These are phyloP conservation scores for Nitzschia sp. DNA, from an alignment of 108 stramenopile species.

Conservation along the genomic window DNA sequence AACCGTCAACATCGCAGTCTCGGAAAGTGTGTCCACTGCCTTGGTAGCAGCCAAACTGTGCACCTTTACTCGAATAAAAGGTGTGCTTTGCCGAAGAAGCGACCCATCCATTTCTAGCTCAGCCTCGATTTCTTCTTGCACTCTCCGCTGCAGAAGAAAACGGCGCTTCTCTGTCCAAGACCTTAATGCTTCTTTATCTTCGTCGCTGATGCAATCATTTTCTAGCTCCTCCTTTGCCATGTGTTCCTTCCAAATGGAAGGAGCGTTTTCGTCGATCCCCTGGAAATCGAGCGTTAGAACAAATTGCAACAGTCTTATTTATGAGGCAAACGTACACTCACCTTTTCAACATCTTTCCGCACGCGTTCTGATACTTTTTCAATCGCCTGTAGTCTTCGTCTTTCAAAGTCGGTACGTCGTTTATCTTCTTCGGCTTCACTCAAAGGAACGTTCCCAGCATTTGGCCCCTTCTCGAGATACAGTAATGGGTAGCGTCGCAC, in stretches of 20 bases:
- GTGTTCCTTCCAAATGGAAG: conserved; percentile 54
- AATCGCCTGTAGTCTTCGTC: conserved; percentile 36
- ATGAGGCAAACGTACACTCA: conserved; percentile 17
- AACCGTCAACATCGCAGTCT: conserved; percentile 56
- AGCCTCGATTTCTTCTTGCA: conserved; percentile 57
- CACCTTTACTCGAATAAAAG: conserved; percentile 61
- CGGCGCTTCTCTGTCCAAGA: conserved; percentile 60
- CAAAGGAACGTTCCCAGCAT: conserved; percentile 10
- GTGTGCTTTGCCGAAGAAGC: conserved; percentile 46
- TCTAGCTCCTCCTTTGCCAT: too few relatives aligned
- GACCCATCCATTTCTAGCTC: conserved; percentile 51
- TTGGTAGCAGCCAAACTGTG: background rate
- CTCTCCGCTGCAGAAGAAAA: conserved; percentile 40
- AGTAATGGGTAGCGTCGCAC: conserved; percentile 67
- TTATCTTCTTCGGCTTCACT: conserved; percentile 65
- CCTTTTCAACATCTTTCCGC: conserved; percentile 50
- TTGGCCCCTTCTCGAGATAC: conserved; percentile 52
- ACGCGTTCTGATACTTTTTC: conserved; percentile 57
- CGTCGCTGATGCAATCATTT: conserved; percentile 29
- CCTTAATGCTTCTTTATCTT: conserved; percentile 49
- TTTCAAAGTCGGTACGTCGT: conserved; percentile 45
- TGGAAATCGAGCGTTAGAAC: conserved; percentile 17
- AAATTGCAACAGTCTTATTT: background rate
- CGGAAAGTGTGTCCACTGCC: conserved; percentile 3
- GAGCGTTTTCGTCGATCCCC: conserved; percentile 76